Evolutionary conservation across 257 asterid species (phyloP).

Genomic region (Solanum pennellii): DNA sequence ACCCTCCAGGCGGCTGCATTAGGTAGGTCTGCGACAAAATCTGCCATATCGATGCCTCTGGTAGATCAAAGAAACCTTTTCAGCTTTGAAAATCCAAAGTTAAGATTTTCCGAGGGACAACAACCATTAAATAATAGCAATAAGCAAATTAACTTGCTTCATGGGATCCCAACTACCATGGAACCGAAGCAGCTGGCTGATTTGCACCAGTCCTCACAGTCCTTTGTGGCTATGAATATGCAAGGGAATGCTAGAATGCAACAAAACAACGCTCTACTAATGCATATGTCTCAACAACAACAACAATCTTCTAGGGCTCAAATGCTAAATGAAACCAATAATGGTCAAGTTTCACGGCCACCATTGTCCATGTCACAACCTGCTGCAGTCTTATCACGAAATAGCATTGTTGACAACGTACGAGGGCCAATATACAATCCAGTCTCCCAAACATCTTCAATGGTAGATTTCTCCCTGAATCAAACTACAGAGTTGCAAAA

Average conservation of each 20-base stretch:
- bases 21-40: slow-evolving; percentile 34
- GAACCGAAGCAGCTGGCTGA: slow-evolving; percentile 74
- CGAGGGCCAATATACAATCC: slow-evolving; percentile 22
- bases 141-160: slow-evolving; percentile 61
- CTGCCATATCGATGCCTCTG: slow-evolving; percentile 34
- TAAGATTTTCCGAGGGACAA: slow-evolving; percentile 36
- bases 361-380: slow-evolving; percentile 31
- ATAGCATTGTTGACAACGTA: slow-evolving; percentile 17
- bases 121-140: slow-evolving; percentile 27
- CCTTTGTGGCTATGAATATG: slow-evolving; percentile 36
- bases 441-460: slow-evolving; percentile 28
- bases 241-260: slow-evolving; percentile 34
- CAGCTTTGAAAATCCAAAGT: slow-evolving; percentile 61
- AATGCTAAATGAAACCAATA: slow-evolving; percentile 24
- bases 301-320: slow-evolving; percentile 42
- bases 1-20: slow-evolving; percentile 68
- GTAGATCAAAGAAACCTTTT: slow-evolving; percentile 60
- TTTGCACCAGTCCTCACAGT: slow-evolving; percentile 55
- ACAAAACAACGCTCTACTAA: slow-evolving; percentile 19
- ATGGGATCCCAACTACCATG: slow-evolving; percentile 83
- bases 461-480: slow-evolving; percentile 44
- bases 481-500: slow-evolving; percentile 23
- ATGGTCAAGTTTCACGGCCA: slow-evolving; percentile 20
- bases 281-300: slow-evolving; percentile 48
- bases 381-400: slow-evolving; percentile 24